Percentiles rank a stretch among this genome's conserved stretches.
Evolutionary conservation across 1,284 basidiomycete genomes (phyloP).

Genomic region (Sanghuangporus baumii): DNA sequence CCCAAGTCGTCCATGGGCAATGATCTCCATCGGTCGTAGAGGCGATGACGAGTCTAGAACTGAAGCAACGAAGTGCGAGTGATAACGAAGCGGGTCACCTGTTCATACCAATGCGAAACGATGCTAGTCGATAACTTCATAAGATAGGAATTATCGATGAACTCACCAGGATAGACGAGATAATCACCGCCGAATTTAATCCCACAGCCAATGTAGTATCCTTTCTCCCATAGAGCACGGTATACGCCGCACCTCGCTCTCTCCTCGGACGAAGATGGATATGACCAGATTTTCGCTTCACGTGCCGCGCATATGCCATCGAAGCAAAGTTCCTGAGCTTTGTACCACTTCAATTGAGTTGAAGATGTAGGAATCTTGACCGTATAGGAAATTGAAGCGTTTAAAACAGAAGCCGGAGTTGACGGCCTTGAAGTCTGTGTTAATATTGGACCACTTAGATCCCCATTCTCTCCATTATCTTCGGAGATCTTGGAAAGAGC

Average conservation of each 20-base stretch:
- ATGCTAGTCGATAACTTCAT: neutral
- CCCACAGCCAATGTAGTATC: slow-evolving; percentile 81
- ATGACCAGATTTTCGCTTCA: slow-evolving; percentile 70
- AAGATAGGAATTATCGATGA: neutral
- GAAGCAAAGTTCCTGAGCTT: slow-evolving; percentile 37
- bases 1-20: slow-evolving; percentile 92
- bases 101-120: neutral
- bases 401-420: slow-evolving; percentile 19
- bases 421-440: slow-evolving; percentile 21
- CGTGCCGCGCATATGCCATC: slow-evolving; percentile 56
- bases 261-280: slow-evolving; percentile 61
- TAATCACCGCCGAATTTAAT: slow-evolving; percentile 96
- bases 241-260: slow-evolving; percentile 77
- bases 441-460: slow-evolving; percentile 5
- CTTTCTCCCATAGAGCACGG: slow-evolving; percentile 72
- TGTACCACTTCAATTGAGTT: slow-evolving; percentile 57
- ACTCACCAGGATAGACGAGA: slow-evolving; percentile 89
- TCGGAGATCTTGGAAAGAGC: slow-evolving; percentile 30
- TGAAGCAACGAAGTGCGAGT: slow-evolving; percentile 92
- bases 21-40: slow-evolving; percentile 84
- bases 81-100: slow-evolving; percentile 96
- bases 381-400: slow-evolving; percentile 37
- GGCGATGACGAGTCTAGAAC: slow-evolving; percentile 62
- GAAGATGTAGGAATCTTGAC: slow-evolving; percentile 62
- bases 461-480: slow-evolving; percentile 25